A percentile compares a stretch with the other conserved stretches of the same genome.
Evolutionary conservation across 2,329 filamentous ascomycete species (phyloP).

Genomic region (Westerdykella aurantiaca): DNA sequence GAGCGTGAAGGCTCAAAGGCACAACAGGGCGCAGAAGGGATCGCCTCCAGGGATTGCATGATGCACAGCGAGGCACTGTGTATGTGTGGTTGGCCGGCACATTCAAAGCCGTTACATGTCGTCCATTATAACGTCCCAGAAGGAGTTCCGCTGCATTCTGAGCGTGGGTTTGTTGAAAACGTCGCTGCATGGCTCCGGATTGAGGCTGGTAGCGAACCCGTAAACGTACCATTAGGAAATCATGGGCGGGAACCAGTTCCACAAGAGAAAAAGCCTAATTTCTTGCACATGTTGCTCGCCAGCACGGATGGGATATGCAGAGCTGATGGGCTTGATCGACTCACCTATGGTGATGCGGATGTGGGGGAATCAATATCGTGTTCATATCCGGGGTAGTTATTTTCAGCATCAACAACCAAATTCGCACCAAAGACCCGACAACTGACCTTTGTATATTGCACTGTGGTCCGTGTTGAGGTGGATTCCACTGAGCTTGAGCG

Average conservation of each 20-base stretch:
- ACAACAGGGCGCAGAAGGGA: slow-evolving; percentile 1
- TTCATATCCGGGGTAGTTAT: slow-evolving; percentile 13
- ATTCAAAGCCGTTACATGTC: slow-evolving; percentile 8
- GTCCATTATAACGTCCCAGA: slow-evolving; percentile 1
- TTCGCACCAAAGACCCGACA: slow-evolving; percentile 8
- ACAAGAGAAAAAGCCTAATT: slow-evolving; percentile 4
- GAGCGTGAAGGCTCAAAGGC: background rate
- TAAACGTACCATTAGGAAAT: slow-evolving; percentile 1
- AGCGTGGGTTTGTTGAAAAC: background rate
- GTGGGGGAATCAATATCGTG: slow-evolving; percentile 6
- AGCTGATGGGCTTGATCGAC: slow-evolving; percentile 1
- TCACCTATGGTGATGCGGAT: slow-evolving; percentile 6
- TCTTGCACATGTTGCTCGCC: slow-evolving; percentile 2
- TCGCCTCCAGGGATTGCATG: slow-evolving; percentile 9
- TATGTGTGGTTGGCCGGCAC: slow-evolving; percentile 3
- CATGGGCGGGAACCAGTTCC: background rate
- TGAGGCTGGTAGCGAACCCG: background rate
- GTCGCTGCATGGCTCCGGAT: background rate
- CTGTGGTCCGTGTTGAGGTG: background rate
- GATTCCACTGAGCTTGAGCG: slow-evolving; percentile 2
- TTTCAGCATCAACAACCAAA: slow-evolving; percentile 11
- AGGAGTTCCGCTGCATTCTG: background rate
- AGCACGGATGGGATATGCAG: background rate
- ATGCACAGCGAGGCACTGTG: slow-evolving; percentile 8
- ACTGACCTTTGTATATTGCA: slow-evolving; percentile 8